Conservation (phyloP, 371 early-diverging fungal species). For the Mucor plumbeus region DNA sequence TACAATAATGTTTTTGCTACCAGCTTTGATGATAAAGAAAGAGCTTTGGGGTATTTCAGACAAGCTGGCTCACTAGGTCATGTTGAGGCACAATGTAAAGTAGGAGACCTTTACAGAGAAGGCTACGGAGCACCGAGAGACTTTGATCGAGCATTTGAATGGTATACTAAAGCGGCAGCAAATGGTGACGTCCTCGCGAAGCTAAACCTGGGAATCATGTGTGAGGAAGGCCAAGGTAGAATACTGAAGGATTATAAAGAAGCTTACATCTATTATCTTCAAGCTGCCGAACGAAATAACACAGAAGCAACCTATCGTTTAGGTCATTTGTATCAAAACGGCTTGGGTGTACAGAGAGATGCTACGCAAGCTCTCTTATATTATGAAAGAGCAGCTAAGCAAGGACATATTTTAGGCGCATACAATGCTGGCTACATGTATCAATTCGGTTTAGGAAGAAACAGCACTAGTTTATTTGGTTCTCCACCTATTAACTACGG, state of each 20-base stretch:
- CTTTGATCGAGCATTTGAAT: neutral
- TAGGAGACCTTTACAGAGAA: neutral
- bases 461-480: neutral
- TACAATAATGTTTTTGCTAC: neutral
- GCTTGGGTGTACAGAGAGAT: neutral
- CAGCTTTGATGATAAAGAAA: neutral
- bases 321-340: conserved; percentile 5
- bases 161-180: conserved; percentile 5
- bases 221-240: neutral
- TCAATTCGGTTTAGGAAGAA: conserved; percentile 1
- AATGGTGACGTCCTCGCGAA: neutral
- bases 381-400: conserved; percentile 2
- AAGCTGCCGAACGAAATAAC: conserved; percentile 3
- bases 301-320: conserved; percentile 9
- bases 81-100: neutral
- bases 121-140: conserved; percentile 1
- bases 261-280: neutral
- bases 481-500: neutral
- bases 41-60: neutral
- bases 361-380: neutral
- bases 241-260: neutral
- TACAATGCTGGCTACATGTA: conserved; percentile 10
- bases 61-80: conserved; percentile 4
- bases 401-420: conserved; percentile 5
- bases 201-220: conserved; percentile 9